These are phyloP conservation scores for Ophiostoma sp. DNA, from an alignment of 2,329 filamentous ascomycete species.

Conservation along the genomic window DNA sequence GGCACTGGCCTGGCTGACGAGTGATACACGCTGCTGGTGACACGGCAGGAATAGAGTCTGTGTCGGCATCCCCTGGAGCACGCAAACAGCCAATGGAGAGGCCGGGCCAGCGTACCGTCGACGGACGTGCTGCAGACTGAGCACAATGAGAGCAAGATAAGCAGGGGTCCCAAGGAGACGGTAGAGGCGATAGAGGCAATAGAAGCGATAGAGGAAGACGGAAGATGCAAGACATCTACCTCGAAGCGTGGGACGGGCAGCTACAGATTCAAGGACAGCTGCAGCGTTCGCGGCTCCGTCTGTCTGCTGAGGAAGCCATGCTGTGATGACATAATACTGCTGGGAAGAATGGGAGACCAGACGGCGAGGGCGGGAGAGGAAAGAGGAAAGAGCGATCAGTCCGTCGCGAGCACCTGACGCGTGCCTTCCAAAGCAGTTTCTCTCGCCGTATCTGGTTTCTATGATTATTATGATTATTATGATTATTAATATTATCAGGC, in stretches of 20 bases:
- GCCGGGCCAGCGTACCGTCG: not conserved
- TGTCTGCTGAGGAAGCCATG: not conserved
- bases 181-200: not conserved
- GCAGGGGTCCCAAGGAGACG: not conserved
- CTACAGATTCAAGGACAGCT: not conserved
- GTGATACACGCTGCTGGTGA: slow-evolving; percentile 4
- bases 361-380: not conserved
- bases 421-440: not conserved
- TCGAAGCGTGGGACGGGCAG: not conserved
- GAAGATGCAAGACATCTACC: no score
- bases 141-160: slow-evolving; percentile 8
- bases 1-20: no score
- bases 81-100: not conserved
- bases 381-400: slow-evolving; percentile 3
- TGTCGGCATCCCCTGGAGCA: not conserved
- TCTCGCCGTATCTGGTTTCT: not conserved
- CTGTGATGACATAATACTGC: not conserved
- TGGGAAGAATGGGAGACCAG: not conserved
- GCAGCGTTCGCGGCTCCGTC: not conserved
- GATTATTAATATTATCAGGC: not conserved
- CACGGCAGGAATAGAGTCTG: not conserved
- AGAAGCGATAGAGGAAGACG: not conserved
- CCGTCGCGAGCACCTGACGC: not conserved
- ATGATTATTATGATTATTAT: not conserved
- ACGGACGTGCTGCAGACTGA: slow-evolving; percentile 1